Evolutionary conservation across 2,329 filamentous ascomycete species (phyloP), one percentile per base, ranked within the genome.

Genomic region (Balansia obtecta): DNA sequence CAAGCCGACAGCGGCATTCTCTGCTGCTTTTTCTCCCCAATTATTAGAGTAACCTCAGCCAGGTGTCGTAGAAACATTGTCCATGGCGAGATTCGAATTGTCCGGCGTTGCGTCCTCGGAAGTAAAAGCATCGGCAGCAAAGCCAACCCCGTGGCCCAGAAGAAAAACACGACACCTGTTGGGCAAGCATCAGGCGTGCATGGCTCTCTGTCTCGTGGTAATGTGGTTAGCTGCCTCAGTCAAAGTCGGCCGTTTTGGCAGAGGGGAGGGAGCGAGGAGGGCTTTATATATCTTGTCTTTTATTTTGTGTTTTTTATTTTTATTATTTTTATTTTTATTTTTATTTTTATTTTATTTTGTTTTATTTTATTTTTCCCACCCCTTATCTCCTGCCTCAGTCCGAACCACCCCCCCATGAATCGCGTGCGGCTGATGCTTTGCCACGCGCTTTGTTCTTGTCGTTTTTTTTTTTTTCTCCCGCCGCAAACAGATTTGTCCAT

Each of bases 401-500:
- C 16, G 27, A 18, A 15, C 40, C 40, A n/a, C n/a, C n/a, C n/a
- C n/a, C n/a, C n/a, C n/a, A n/a, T n/a, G n/a, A n/a, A n/a, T n/a
- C n/a, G n/a, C n/a, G n/a, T n/a, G n/a, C n/a, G n/a, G 39, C 40
- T 49, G 39, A 49, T 49, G 8, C 32, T 34, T 33, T 32, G 7
- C 27, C 30, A 22, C 41, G 40, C 40, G 39, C 40, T 27, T 27
- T 30, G 47, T 18, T 38, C 42, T 45, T 40, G 22, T 38, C 44
- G 30, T 16, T 30, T 20, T 49, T 40, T n/a, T n/a, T n/a, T n/a
- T n/a, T n/a, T n/a, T n/a, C n/a, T n/a, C n/a, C n/a, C n/a, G n/a
- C n/a, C n/a, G 32, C 37, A 30, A 39, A 38, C 40, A 42, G 12
- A 33, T 27, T 32, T 47, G 9, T 9, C 22, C 54, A 45, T 56